These are phyloP conservation scores for Thelonectria blattea DNA, from an alignment of 2,329 filamentous ascomycete species.

Conservation along the genomic window DNA sequence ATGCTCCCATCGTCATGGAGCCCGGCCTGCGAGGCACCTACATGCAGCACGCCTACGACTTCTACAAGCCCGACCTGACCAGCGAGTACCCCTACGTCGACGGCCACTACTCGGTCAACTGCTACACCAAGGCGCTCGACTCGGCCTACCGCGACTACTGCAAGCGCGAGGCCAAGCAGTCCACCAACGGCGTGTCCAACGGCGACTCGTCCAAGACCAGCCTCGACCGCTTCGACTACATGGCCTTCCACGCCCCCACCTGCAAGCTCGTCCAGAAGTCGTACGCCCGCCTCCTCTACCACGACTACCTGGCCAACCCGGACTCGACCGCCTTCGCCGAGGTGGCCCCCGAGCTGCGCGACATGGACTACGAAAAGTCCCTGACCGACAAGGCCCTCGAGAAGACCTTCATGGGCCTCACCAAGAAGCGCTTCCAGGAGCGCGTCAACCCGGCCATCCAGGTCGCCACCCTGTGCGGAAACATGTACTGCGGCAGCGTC, in stretches of 20 bases:
- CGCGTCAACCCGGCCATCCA: constrained; percentile 76
- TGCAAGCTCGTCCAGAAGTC: constrained; percentile 90
- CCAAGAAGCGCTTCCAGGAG: constrained; percentile 84
- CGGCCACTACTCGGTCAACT: constrained; percentile 81
- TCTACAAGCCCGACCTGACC: constrained; percentile 88
- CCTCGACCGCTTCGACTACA: constrained; percentile 83
- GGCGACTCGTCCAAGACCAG: constrained; percentile 61
- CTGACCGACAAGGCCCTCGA: constrained; percentile 82
- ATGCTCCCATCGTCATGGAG: constrained; percentile 79
- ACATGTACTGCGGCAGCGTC: constrained; percentile 74
- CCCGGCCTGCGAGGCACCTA: constrained; percentile 80
- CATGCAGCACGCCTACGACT: constrained; percentile 86
- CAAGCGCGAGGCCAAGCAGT: constrained; percentile 69
- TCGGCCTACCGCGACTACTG: constrained; percentile 82
- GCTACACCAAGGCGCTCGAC: constrained; percentile 82
- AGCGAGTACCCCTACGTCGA: constrained; percentile 89
- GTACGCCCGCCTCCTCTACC: constrained; percentile 83
- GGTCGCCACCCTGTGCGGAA: constrained; percentile 77
- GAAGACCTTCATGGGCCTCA: constrained; percentile 84
- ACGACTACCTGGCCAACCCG: constrained; percentile 79
- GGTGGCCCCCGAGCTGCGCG: constrained; percentile 76
- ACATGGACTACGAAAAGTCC: constrained; percentile 80
- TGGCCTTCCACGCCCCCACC: constrained; percentile 82
- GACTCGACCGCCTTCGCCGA: constrained; percentile 72
- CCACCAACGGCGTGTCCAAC: constrained; percentile 59